Percentiles rank a stretch among this genome's conserved stretches.
Evolutionary conservation across 441 rosid genomes (phyloP).

Genomic region (Populus hybrid): DNA sequence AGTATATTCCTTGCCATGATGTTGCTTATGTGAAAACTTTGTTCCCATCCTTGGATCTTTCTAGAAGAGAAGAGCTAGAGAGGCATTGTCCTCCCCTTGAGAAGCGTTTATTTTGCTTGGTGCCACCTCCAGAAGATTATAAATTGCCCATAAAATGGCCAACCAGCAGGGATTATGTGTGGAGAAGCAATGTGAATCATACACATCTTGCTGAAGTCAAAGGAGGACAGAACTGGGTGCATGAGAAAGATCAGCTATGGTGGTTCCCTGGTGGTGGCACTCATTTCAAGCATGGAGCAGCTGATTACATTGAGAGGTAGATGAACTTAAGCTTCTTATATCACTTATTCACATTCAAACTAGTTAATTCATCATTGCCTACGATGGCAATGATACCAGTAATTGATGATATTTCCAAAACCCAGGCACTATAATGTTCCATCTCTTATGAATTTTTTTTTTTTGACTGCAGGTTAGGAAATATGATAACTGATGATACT

Average conservation of each 20-base stretch:
- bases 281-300: conserved; percentile 94
- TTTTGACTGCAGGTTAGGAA: conserved; percentile 63
- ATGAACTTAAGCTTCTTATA: conserved; percentile 4
- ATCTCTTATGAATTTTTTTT: background rate
- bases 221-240: conserved; percentile 98
- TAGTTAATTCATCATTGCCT: background rate
- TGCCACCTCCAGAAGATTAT: conserved; percentile 89
- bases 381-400: background rate
- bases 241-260: conserved; percentile 68
- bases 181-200: conserved; percentile 97
- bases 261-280: conserved; percentile 99
- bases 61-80: conserved; percentile 80
- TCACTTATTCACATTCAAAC: conserved; percentile 4
- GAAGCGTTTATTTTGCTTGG: conserved; percentile 78
- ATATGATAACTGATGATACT: conserved; percentile 64
- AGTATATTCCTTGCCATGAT: conserved; percentile 65
- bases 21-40: conserved; percentile 45
- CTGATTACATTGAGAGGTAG: conserved; percentile 88
- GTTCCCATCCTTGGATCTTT: conserved; percentile 54
- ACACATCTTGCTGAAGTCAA: conserved; percentile 81
- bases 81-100: conserved; percentile 83
- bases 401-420: background rate
- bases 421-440: background rate
- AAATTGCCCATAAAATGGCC: conserved; percentile 91
- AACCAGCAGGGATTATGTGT: conserved; percentile 77